A percentile compares a stretch with the other conserved stretches of the same genome.
phyloP scores from a whole-genome alignment of 164 flowering plant species.

The Magnolia sinica region DNA sequence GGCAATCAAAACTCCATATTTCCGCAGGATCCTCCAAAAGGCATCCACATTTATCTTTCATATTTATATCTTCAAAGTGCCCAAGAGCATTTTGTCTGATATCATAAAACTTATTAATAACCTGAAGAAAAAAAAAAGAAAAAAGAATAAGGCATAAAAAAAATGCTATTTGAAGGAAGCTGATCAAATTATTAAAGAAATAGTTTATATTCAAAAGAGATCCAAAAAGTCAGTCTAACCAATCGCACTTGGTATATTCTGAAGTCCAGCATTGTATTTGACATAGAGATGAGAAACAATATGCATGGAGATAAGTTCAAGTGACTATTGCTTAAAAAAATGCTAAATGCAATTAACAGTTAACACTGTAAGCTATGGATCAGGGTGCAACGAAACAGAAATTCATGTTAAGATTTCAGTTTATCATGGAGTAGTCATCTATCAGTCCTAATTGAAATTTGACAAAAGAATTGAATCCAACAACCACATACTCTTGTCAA shows the following conservation, averaged over 20 bases:
- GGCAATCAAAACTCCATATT: constrained; percentile 61
- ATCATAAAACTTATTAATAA: constrained; percentile 65
- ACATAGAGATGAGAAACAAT: neutral
- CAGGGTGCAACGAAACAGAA: too few species aligned
- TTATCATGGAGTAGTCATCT: too few species aligned
- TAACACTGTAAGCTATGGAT: too few species aligned
- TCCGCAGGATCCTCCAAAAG: constrained; percentile 65
- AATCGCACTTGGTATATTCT: neutral
- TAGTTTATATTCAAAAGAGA: neutral
- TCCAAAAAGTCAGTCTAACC: neutral
- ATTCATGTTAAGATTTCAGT: too few species aligned
- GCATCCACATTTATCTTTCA: constrained; percentile 57
- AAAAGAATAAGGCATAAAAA: neutral
- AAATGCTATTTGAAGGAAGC: neutral
- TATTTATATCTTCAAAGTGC: constrained; percentile 33
- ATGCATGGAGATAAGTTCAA: neutral
- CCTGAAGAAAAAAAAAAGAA: constrained; percentile 35
- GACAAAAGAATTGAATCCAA: too few species aligned
- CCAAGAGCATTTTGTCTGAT: constrained; percentile 48
- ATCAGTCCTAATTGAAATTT: too few species aligned
- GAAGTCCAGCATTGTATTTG: neutral
- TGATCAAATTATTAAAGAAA: neutral
- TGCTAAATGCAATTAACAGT: too few species aligned
- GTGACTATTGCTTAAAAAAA: neutral
- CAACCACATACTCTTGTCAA: too few species aligned